Base-by-base conservation (phyloP, 768 basidiomycete species). In the Russula emetica region DNA sequence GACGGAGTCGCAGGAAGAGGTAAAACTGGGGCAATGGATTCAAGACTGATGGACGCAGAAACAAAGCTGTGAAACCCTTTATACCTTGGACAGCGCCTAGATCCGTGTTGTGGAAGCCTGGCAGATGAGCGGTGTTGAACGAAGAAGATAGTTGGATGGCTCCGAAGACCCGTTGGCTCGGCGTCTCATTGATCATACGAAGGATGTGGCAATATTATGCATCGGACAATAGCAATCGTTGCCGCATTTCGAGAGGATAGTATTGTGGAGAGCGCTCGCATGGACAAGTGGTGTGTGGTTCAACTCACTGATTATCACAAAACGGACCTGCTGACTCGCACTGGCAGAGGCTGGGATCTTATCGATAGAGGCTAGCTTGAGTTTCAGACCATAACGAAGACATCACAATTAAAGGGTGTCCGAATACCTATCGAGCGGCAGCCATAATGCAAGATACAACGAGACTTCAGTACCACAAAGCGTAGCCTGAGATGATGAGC, bases 91-190 rank as follows among this genome's bases (percentile, higher is more conserved):
- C 11, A 5, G 24, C 13, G 10, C 49, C 14, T 58, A 22, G 22
- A n/a, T 1, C 30, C 32, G 32, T 36, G 30, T 58, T 58, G 47
- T 58, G 57, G n/a, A n/a, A n/a, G n/a, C n/a, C n/a, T n/a, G n/a
- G 57, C 45, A 49, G 47, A 34, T 34, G 18, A 5, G 8, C 10
- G 6, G 2, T 13, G 45, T 22, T n/a, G 11, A 42, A 42, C 40
- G 40, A 42, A 42, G 18, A 22, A 22, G 9, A 11, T 22, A 13
- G 45, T 47, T 47, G 45, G 5, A 45, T n/a, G 20, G 40, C 0
- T 18, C 40, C 34, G 34, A 36, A 32, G 32, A 9, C 32, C 32
- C 32, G 32, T 32, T 32, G 32, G 32, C 2, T 32, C 32, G 9
- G 32, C 9, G 32, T 32, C 32, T 32, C 13, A 36, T 36, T 13